Base-by-base conservation (phyloP, 1,139 yeast species). In the Scheffersomyces cryptocercus region DNA sequence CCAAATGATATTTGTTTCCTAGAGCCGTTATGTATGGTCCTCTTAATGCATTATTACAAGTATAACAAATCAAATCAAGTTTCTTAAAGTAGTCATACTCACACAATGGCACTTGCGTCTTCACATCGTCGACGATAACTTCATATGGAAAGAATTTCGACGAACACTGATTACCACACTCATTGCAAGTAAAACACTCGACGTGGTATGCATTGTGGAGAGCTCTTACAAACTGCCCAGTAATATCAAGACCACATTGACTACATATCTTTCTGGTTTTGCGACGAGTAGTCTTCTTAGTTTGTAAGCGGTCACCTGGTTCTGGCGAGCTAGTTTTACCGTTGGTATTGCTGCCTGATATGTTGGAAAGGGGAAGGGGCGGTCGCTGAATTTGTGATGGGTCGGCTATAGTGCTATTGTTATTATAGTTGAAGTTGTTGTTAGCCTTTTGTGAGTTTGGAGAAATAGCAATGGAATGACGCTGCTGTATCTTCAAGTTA, bases 21-120 rank as follows among this genome's bases (percentile, higher is more conserved):
- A 91, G 77, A 0, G 98, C 98, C 1, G 97, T 90, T 47, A 91
- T 90, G 63, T 93, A 93, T 1, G 97, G 88, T 0, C 98, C 98
- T 53, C 97, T 72, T 42, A 95, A 73, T 1, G 97, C 97, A 30
- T 77, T 79, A 53, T 88, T 81, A 67, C 99, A 95, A 30, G 83
- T 87, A 58, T 77, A 79, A 59, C 99, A 95, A 28, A 93, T 79
- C 45, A 93, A 73, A 47, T 88, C 87, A 47, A 90, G 77, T 54
- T 95, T 80, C 55, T 82, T 83, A 70, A 93, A 93, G 62, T 91
- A 93, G 66, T 95, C 96, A 54, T 82, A 87, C 64, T 95, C 99
- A 67, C 99, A 95, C 28, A 95, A 73, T 0, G 97, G 89, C 3
- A 88, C 84, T 49, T 83, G 82, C 5, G 54, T 50, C 7, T 59